phyloP scores from a whole-genome alignment of 2,329 filamentous ascomycete species.

The Aspergillus novoparasiticus region DNA sequence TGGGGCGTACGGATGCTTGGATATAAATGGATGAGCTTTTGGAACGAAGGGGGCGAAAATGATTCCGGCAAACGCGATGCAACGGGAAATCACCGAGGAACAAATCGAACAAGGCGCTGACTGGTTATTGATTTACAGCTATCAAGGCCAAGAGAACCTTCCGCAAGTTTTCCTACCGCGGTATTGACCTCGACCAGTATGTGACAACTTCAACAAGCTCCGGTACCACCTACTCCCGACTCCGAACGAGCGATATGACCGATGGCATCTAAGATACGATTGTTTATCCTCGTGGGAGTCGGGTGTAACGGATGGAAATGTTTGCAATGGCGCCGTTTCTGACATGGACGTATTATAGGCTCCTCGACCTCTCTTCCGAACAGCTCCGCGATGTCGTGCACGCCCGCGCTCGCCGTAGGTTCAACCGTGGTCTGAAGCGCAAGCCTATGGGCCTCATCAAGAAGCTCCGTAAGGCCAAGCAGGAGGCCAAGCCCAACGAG shows the following conservation, averaged over 20 bases:
- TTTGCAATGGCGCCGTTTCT: slow-evolving; percentile 15
- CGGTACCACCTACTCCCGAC: slow-evolving; percentile 13
- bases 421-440: slow-evolving; percentile 99
- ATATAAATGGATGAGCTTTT: slow-evolving; percentile 18
- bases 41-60: slow-evolving; percentile 5
- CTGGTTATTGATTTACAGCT: slow-evolving; percentile 59
- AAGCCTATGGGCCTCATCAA: slow-evolving; percentile 99
- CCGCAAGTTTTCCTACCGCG: slow-evolving; percentile 99
- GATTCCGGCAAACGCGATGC: background rate
- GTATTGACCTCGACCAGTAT: slow-evolving; percentile 99
- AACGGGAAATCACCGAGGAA: slow-evolving; percentile 13
- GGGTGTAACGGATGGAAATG: slow-evolving; percentile 30
- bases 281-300: slow-evolving; percentile 10
- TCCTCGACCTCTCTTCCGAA: slow-evolving; percentile 97
- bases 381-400: slow-evolving; percentile 99
- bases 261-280: slow-evolving; percentile 10
- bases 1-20: slow-evolving; percentile 11
- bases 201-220: slow-evolving; percentile 43
- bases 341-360: slow-evolving; percentile 60
- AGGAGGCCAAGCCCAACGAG: slow-evolving; percentile 99
- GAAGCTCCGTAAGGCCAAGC: slow-evolving; percentile 99
- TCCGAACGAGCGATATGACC: slow-evolving; percentile 18
- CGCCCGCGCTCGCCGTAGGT: slow-evolving; percentile 95
- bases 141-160: slow-evolving; percentile 99
- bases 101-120: slow-evolving; percentile 30